These are phyloP conservation scores for Spinacia oleracea DNA, from an alignment of 179 eudicot species.

Conservation along the genomic window DNA sequence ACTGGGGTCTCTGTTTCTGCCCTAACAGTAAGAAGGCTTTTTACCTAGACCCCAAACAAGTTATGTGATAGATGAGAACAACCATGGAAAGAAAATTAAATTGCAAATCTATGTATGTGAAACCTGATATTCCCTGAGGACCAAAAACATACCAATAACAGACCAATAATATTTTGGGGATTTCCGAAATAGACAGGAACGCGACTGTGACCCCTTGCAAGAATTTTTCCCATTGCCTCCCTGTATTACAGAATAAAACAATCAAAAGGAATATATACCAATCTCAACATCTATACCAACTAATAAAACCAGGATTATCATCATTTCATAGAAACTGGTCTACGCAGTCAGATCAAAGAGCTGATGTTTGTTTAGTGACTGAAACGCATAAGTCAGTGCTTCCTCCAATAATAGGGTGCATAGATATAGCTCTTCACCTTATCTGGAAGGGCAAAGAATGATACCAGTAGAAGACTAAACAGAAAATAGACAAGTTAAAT, in stretches of 20 bases:
- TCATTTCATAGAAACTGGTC: not conserved
- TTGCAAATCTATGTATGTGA: not conserved
- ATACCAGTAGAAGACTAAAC: not conserved
- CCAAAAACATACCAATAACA: constrained; percentile 49
- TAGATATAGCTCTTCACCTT: not conserved
- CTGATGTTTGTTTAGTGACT: not conserved
- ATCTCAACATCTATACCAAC: not conserved
- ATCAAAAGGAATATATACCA: not conserved
- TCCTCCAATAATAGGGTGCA: not conserved
- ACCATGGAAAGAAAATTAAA: no score
- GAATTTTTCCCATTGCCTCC: constrained; percentile 82
- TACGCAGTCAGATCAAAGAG: not conserved
- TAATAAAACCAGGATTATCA: not conserved
- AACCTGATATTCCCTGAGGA: not conserved
- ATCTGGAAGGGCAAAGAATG: not conserved
- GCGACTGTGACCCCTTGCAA: constrained; percentile 78
- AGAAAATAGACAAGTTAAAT: no score
- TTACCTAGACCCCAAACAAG: constrained; percentile 42
- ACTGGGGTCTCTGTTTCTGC: constrained; percentile 86
- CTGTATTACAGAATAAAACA: constrained; percentile 32
- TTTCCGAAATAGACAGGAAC: constrained; percentile 64
- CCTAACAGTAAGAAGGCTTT: constrained; percentile 78
- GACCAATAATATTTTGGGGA: constrained; percentile 69
- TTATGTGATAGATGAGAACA: not conserved
- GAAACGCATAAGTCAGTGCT: not conserved